Percentiles rank a stretch among this genome's conserved stretches.
These are phyloP conservation scores for Apiospora kogelbergensis DNA, from an alignment of 2,329 filamentous ascomycete genomes.

Conservation along the genomic window DNA sequence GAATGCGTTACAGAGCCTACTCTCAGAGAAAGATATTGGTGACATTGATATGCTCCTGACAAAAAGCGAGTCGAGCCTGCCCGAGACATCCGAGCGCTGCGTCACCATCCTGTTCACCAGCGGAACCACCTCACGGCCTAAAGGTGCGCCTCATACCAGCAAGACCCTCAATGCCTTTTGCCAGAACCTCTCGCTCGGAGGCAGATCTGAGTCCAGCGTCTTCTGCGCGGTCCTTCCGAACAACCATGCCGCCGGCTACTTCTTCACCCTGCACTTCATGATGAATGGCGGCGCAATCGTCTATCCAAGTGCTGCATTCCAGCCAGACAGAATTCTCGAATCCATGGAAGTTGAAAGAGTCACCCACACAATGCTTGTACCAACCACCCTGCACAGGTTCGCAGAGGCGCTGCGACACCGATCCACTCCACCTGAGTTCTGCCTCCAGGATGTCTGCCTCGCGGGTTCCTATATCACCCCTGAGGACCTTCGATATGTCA, in stretches of 20 bases:
- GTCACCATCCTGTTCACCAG: conserved; percentile 9
- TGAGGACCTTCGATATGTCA: not conserved
- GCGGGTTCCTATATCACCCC: not conserved
- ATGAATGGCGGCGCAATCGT: conserved; percentile 6
- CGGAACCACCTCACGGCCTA: conserved; percentile 2
- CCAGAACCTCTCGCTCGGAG: conserved; percentile 8
- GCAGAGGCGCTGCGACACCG: not conserved
- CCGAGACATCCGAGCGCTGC: not conserved
- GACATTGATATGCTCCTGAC: not conserved
- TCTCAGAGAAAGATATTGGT: not conserved
- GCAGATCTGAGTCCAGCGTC: not conserved
- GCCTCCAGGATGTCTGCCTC: not conserved
- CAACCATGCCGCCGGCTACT: conserved; percentile 10
- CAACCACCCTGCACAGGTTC: not conserved
- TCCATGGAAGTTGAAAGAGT: not conserved
- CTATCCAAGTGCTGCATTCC: not conserved
- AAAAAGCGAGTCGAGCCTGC: not conserved
- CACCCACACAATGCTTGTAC: conserved; percentile 5
- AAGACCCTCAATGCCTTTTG: conserved; percentile 10
- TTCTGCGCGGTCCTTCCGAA: conserved; percentile 10
- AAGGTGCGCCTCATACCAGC: not conserved
- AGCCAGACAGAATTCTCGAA: not conserved
- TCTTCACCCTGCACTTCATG: conserved; percentile 10
- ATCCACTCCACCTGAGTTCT: not conserved
- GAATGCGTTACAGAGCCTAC: not conserved